Percentiles rank a stretch among this genome's conserved stretches.
Conservation (phyloP, 805 yeast species). For the Cyberlindnera mycetangii region DNA sequence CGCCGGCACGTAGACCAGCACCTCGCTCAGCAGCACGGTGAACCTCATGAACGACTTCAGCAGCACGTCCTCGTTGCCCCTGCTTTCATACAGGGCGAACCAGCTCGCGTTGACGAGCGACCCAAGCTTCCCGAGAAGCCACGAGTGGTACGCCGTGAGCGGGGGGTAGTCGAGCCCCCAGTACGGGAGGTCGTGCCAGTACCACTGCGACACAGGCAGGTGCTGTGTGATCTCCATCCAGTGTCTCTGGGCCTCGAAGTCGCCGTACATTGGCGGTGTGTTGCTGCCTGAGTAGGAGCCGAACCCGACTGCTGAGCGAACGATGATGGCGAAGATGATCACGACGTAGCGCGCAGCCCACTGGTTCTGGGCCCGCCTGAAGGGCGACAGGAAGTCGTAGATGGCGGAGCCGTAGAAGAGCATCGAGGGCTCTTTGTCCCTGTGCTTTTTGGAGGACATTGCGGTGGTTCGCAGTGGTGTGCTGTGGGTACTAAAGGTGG, state of each 20-base stretch:
- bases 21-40: constrained; percentile 74
- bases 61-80: constrained; percentile 68
- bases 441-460: background rate
- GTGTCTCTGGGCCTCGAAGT: constrained; percentile 96
- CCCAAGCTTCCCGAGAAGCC: constrained; percentile 74
- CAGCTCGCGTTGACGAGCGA: constrained; percentile 58
- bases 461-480: background rate
- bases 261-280: constrained; percentile 83
- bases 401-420: constrained; percentile 60
- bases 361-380: constrained; percentile 78
- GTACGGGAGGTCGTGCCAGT: constrained; percentile 80
- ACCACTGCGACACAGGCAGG: constrained; percentile 78
- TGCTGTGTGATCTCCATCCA: constrained; percentile 92
- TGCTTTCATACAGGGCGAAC: constrained; percentile 70
- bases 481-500: background rate
- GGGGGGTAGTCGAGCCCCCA: constrained; percentile 99
- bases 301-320: constrained; percentile 81
- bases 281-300: constrained; percentile 81
- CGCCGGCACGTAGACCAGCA: constrained; percentile 74
- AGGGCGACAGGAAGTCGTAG: constrained; percentile 73
- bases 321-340: constrained; percentile 66
- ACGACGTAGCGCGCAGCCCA: constrained; percentile 86
- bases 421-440: constrained; percentile 28
- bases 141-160: constrained; percentile 90
- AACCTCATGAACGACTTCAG: constrained; percentile 83